These are phyloP conservation scores for Pyrenula massariospora DNA, from an alignment of 495 filamentous ascomycete species.

Conservation along the genomic window DNA sequence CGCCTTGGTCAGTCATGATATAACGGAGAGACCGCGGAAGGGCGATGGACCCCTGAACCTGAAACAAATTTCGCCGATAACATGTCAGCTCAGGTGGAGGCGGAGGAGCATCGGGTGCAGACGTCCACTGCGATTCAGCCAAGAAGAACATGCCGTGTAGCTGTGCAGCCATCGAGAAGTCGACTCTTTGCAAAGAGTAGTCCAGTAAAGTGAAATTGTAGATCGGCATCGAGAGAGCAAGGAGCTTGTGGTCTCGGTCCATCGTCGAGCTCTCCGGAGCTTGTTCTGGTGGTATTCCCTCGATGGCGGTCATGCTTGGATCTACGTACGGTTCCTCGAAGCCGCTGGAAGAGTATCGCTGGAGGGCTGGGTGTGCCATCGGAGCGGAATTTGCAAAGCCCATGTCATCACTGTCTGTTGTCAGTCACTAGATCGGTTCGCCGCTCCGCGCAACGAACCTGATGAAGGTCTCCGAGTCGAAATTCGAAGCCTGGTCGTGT, in stretches of 20 bases:
- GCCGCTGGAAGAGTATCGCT: slow-evolving; percentile 29
- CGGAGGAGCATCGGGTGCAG: slow-evolving; percentile 48
- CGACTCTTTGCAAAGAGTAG: slow-evolving; percentile 47
- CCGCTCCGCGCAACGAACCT: slow-evolving; percentile 27
- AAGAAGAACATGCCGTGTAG: slow-evolving; percentile 94
- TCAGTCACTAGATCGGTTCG: slow-evolving; percentile 1
- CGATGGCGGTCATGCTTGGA: slow-evolving; percentile 14
- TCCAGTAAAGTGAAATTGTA: slow-evolving; percentile 61
- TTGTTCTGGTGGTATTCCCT: slow-evolving; percentile 8
- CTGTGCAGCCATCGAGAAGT: slow-evolving; percentile 63
- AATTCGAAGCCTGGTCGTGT: slow-evolving; percentile 43
- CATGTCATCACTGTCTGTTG: slow-evolving; percentile 26
- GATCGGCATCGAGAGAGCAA: slow-evolving; percentile 64
- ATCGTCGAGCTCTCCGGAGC: slow-evolving; percentile 28
- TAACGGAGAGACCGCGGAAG: slow-evolving; percentile 60
- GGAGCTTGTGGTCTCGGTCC: slow-evolving; percentile 66
- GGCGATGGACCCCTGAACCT: slow-evolving; percentile 74
- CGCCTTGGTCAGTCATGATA: slow-evolving; percentile 67
- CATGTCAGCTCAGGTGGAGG: slow-evolving; percentile 78
- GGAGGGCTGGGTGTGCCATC: slow-evolving; percentile 20
- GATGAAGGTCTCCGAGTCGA: slow-evolving; percentile 46
- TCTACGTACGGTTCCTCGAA: slow-evolving; percentile 62
- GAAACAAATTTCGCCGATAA: slow-evolving; percentile 83
- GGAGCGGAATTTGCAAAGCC: slow-evolving; percentile 20
- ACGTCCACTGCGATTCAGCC: slow-evolving; percentile 67